Conservation (phyloP, 2,329 filamentous ascomycete species). For the Penicillium sp. region DNA sequence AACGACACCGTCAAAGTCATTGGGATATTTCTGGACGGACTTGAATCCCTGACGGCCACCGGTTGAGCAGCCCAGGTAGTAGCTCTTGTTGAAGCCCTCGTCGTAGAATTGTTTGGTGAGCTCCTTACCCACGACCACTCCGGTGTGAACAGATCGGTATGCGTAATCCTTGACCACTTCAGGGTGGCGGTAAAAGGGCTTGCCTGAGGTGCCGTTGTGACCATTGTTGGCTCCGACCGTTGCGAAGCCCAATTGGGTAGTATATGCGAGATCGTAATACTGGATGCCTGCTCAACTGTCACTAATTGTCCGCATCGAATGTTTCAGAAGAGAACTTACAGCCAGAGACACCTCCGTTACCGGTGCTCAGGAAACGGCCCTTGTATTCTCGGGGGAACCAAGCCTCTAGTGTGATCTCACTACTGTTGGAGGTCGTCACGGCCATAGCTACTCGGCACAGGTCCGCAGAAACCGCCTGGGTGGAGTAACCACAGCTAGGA, state of each 20-base stretch:
- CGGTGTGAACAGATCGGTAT: conserved; percentile 48
- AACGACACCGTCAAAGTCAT: conserved; percentile 53
- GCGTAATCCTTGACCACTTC: conserved; percentile 53
- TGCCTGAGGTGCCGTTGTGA: conserved; percentile 52
- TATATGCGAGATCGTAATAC: conserved; percentile 49
- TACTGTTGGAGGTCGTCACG: conserved; percentile 45
- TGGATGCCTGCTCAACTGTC: conserved; percentile 40
- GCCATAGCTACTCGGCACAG: conserved; percentile 48
- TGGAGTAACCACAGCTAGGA: conserved; percentile 35
- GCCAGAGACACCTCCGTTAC: conserved; percentile 53
- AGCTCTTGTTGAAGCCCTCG: conserved; percentile 45
- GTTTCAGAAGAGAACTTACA: conserved; percentile 35
- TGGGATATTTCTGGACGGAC: conserved; percentile 47
- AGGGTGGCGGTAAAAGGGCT: conserved; percentile 49
- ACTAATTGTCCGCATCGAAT: background rate
- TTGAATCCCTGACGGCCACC: conserved; percentile 53
- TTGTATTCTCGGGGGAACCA: conserved; percentile 53
- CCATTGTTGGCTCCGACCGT: conserved; percentile 54
- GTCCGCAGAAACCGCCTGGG: conserved; percentile 39
- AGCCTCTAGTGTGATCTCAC: conserved; percentile 50
- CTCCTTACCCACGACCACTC: conserved; percentile 43
- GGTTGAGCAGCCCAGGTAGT: conserved; percentile 53
- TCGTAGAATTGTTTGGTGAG: conserved; percentile 44
- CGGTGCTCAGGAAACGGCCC: conserved; percentile 50
- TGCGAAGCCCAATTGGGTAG: conserved; percentile 46